Percentiles rank a stretch among this genome's conserved stretches.
Evolutionary conservation across 1,139 yeast species (phyloP).

Genomic region (Pichia sp.): DNA sequence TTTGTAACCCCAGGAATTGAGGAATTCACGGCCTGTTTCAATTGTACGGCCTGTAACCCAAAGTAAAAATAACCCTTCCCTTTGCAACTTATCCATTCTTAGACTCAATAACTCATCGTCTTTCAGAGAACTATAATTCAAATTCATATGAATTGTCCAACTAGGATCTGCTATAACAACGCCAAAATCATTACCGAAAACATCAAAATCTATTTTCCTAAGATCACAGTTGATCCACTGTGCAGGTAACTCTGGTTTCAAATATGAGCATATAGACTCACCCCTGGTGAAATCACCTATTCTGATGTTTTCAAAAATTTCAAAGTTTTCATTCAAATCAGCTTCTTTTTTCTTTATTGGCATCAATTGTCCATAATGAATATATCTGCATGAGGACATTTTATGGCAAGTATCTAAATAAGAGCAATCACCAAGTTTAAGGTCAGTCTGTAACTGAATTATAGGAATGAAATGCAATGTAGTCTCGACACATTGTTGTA

Average conservation of each 20-base stretch:
- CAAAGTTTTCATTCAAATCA: constrained; percentile 21
- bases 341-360: constrained; percentile 31
- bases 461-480: constrained; percentile 62
- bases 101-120: constrained; percentile 63
- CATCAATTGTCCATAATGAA: constrained; percentile 64
- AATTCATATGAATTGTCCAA: constrained; percentile 80
- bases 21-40: constrained; percentile 75
- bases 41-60: constrained; percentile 96
- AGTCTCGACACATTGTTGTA: constrained; percentile 36
- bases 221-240: constrained; percentile 90
- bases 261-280: constrained; percentile 32
- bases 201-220: constrained; percentile 55
- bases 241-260: constrained; percentile 38
- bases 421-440: constrained; percentile 81
- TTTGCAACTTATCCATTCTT: constrained; percentile 63
- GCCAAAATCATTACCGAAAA: constrained; percentile 70
- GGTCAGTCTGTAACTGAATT: constrained; percentile 49
- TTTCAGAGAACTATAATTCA: constrained; percentile 71
- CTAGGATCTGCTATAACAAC: constrained; percentile 89
- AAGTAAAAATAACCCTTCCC: constrained; percentile 71
- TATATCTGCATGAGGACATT: constrained; percentile 67
- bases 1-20: constrained; percentile 74
- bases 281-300: constrained; percentile 49
- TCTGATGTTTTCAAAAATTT: constrained; percentile 25
- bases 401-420: constrained; percentile 92